phyloP scores from a whole-genome alignment of 2,329 filamentous ascomycete species.

The Diaporthe humulicola region DNA sequence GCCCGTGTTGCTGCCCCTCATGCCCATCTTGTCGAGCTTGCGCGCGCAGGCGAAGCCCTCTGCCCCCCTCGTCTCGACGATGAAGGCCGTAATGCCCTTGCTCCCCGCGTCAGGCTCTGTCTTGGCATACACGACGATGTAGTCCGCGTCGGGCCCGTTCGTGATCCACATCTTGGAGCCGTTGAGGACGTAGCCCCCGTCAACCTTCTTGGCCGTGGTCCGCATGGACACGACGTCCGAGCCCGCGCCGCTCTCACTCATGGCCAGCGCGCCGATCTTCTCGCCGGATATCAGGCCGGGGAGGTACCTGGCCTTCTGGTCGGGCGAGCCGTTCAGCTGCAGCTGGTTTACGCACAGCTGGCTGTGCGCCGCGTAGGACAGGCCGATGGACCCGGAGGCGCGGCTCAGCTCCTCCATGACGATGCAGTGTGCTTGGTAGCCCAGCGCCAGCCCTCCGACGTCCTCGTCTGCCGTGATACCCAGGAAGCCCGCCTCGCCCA shows the following conservation, averaged over 20 bases:
- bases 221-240: conserved; percentile 98
- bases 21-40: conserved; percentile 98
- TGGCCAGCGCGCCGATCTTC: conserved; percentile 88
- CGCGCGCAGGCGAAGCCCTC: conserved; percentile 87
- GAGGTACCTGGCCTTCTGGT: conserved; percentile 85
- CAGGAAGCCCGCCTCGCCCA: conserved; percentile 91
- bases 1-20: conserved; percentile 96
- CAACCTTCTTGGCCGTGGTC: conserved; percentile 82
- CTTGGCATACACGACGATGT: conserved; percentile 97
- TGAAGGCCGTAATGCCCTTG: conserved; percentile 95
- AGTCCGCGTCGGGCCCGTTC: conserved; percentile 94
- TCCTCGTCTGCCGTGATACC: conserved; percentile 95
- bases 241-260: conserved; percentile 93
- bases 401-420: conserved; percentile 96
- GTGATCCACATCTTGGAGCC: conserved; percentile 99
- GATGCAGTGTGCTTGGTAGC: conserved; percentile 95
- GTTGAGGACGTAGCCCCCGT: conserved; percentile 88
- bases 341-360: conserved; percentile 98
- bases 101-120: conserved; percentile 83
- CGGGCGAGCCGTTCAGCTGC: conserved; percentile 84
- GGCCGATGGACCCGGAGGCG: conserved; percentile 84
- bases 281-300: conserved; percentile 85
- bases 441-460: conserved; percentile 89
- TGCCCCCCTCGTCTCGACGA: conserved; percentile 77
- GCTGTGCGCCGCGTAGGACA: conserved; percentile 95